These are phyloP conservation scores for Lenwebbia sp. DNA, from an alignment of 345 rosid genomes.

Conservation along the genomic window DNA sequence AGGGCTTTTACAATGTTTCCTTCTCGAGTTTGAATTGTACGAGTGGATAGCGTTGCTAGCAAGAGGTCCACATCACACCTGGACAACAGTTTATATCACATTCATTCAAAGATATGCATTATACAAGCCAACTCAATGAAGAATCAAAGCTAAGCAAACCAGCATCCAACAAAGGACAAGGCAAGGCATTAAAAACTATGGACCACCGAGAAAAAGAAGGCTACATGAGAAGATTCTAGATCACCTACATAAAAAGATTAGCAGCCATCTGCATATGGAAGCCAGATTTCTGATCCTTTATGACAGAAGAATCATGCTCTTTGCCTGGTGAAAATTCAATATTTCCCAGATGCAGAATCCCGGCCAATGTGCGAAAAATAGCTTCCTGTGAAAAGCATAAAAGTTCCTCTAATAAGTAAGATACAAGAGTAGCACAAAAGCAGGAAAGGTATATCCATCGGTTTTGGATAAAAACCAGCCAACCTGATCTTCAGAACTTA, in stretches of 20 bases:
- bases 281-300: conserved; percentile 73
- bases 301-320: conserved; percentile 87
- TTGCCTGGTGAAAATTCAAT: conserved; percentile 88
- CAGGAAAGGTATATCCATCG: background rate
- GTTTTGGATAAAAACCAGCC: background rate
- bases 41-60: conserved; percentile 71
- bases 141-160: background rate
- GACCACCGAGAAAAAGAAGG: background rate
- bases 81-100: background rate
- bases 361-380: conserved; percentile 91
- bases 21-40: conserved; percentile 94
- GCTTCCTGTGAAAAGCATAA: conserved; percentile 48
- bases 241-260: conserved; percentile 74
- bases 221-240: background rate
- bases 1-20: conserved; percentile 84
- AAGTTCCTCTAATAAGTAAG: conserved; percentile 1
- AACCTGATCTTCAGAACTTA: conserved; percentile 83
- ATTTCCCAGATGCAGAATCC: conserved; percentile 92
- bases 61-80: conserved; percentile 85
- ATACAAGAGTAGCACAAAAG: background rate
- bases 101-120: background rate
- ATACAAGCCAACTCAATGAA: background rate
- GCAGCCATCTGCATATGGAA: conserved; percentile 84
- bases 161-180: background rate
- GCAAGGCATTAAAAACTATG: background rate